These are phyloP conservation scores for Colletotrichum sp. DNA, from an alignment of 2,329 filamentous ascomycete species.

Conservation along the genomic window DNA sequence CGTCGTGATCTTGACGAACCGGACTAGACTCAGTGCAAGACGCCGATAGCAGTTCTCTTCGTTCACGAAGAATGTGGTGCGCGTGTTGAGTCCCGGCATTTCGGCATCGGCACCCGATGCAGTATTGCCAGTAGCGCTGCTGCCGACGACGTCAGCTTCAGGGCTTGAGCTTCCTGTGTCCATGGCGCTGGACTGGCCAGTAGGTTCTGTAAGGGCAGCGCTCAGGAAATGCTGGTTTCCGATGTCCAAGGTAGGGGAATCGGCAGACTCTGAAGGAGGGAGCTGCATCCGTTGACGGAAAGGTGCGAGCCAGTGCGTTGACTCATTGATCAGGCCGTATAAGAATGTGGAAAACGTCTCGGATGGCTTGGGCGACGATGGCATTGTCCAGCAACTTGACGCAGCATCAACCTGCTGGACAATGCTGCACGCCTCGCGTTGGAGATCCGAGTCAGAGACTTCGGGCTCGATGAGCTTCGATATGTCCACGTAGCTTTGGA, in stretches of 20 bases:
- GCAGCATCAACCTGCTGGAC: not conserved
- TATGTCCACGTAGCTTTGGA: constrained; percentile 4
- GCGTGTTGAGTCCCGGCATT: not conserved
- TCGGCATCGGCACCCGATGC: not conserved
- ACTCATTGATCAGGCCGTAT: not conserved
- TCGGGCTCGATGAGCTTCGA: not conserved
- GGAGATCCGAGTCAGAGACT: not conserved
- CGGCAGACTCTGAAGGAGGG: not conserved
- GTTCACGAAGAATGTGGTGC: constrained; percentile 21
- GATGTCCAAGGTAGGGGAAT: not conserved
- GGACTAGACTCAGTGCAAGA: constrained; percentile 21
- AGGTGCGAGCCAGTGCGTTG: not conserved
- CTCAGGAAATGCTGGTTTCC: not conserved
- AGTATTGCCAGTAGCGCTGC: not conserved
- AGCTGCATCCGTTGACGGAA: constrained; percentile 8
- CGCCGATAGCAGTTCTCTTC: constrained; percentile 29
- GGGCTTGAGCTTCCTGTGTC: not conserved
- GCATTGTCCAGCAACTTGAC: not conserved
- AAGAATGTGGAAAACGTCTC: not conserved
- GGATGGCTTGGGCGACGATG: not conserved
- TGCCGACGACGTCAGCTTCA: not conserved
- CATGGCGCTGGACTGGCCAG: not conserved
- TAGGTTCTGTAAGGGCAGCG: not conserved
- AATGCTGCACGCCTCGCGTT: constrained; percentile 7
- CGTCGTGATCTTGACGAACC: constrained; percentile 28